phyloP scores from a whole-genome alignment of 2,329 filamentous ascomycete genomes.

The Hypoxylon sp. region DNA sequence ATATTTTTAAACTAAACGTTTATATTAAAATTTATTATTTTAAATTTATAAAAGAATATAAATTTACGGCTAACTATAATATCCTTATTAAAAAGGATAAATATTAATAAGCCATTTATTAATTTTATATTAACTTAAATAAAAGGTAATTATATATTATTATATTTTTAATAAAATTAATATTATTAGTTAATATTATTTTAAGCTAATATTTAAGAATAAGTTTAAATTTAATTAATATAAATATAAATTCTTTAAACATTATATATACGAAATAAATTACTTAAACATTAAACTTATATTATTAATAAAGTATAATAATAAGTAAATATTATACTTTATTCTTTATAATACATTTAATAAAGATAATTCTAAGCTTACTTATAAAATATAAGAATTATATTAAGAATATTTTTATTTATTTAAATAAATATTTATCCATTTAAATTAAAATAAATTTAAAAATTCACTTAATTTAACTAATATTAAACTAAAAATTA shows the following conservation, averaged over 20 bases:
- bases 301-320: no score
- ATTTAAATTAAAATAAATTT: background rate
- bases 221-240: background rate
- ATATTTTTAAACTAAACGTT: background rate
- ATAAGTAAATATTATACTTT: background rate
- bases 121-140: background rate
- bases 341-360: background rate
- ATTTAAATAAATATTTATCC: background rate
- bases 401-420: background rate
- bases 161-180: background rate
- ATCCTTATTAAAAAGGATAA: background rate
- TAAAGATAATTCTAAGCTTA: background rate
- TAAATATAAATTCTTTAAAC: background rate
- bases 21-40: constrained; percentile 5
- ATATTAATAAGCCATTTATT: background rate
- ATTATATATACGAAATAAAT: background rate
- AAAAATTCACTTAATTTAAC: background rate
- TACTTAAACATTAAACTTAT: background rate
- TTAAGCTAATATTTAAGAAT: background rate
- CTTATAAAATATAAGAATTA: background rate
- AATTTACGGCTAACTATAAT: background rate
- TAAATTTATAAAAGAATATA: constrained; percentile 2
- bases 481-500: background rate
- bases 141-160: background rate
- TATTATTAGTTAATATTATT: background rate